Percentiles rank a stretch among this genome's conserved stretches.
Conservation (phyloP, 1,284 basidiomycete species). For the Cryptococcus maquisensis region DNA sequence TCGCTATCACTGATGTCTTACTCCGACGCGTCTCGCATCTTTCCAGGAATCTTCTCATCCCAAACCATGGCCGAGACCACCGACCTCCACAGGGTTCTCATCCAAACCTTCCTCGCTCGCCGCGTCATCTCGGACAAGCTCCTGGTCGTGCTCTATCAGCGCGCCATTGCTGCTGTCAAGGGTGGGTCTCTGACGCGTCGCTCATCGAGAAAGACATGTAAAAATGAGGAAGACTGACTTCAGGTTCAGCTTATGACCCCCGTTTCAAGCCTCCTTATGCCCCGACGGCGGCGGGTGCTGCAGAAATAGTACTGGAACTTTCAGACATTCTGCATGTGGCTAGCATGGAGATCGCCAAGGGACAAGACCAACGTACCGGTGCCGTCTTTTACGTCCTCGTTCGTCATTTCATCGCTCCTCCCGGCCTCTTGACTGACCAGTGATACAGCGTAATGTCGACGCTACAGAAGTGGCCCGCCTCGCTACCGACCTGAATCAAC, state of each 20-base stretch:
- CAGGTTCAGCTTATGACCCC: conserved; percentile 19
- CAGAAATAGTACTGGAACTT: conserved; percentile 32
- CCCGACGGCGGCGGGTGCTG: conserved; percentile 20
- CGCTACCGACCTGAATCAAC: conserved; percentile 38
- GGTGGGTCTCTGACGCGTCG: conserved; percentile 15
- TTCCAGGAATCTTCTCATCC: neutral
- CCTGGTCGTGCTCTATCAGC: conserved; percentile 41
- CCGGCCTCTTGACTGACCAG: neutral
- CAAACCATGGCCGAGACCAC: conserved; percentile 16
- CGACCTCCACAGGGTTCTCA: conserved; percentile 40
- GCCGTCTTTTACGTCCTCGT: conserved; percentile 31
- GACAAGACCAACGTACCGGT: conserved; percentile 33
- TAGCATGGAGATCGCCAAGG: conserved; percentile 30
- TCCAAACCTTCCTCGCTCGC: conserved; percentile 41
- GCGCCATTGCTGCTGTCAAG: conserved; percentile 28
- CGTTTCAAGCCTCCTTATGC: conserved; percentile 25
- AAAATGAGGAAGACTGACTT: neutral
- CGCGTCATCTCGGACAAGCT: conserved; percentile 33
- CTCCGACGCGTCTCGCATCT: neutral
- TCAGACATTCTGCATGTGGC: conserved; percentile 28
- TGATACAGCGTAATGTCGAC: conserved; percentile 32
- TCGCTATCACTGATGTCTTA: neutral
- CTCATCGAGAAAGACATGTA: neutral
- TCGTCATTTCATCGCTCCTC: conserved; percentile 4
- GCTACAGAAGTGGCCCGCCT: conserved; percentile 27